Percentiles rank a stretch among this genome's conserved stretches.
Evolutionary conservation across 169 alveolate species (phyloP).

Genomic region (Plasmodium sp.): DNA sequence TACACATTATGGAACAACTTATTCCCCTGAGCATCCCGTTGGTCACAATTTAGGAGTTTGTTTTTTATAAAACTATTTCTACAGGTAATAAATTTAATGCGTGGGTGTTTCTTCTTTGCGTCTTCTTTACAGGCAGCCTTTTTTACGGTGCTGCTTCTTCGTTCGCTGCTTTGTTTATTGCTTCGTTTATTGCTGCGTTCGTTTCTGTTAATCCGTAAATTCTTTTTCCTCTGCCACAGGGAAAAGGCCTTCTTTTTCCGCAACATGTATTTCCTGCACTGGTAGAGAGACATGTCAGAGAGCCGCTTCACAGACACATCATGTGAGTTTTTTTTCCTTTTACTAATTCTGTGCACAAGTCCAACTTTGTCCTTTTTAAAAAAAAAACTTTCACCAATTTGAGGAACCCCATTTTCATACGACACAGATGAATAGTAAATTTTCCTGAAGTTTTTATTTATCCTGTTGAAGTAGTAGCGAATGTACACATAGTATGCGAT

Average conservation of each 20-base stretch:
- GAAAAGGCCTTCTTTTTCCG: slow-evolving; percentile 2
- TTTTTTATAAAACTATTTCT: background rate
- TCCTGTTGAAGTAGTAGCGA: slow-evolving; percentile 51
- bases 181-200: background rate
- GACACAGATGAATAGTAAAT: slow-evolving; percentile 27
- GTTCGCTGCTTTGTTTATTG: background rate
- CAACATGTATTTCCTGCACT: slow-evolving; percentile 10
- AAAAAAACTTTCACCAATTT: background rate
- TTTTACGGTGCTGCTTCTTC: background rate
- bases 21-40: background rate
- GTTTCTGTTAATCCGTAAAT: background rate
- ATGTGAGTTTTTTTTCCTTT: slow-evolving; percentile 11
- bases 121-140: background rate
- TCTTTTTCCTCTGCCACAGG: background rate
- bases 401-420: slow-evolving; percentile 14
- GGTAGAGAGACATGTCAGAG: slow-evolving; percentile 5
- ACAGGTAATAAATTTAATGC: slow-evolving; percentile 30
- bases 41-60: background rate
- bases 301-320: background rate
- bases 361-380: background rate
- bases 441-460: slow-evolving; percentile 31
- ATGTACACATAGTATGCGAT: slow-evolving; percentile 70
- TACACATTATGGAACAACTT: slow-evolving; percentile 3
- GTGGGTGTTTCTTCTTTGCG: background rate
- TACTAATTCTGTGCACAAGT: background rate